Conservation (phyloP, 257 asterid species). For the Nicotiana obtusifolia region DNA sequence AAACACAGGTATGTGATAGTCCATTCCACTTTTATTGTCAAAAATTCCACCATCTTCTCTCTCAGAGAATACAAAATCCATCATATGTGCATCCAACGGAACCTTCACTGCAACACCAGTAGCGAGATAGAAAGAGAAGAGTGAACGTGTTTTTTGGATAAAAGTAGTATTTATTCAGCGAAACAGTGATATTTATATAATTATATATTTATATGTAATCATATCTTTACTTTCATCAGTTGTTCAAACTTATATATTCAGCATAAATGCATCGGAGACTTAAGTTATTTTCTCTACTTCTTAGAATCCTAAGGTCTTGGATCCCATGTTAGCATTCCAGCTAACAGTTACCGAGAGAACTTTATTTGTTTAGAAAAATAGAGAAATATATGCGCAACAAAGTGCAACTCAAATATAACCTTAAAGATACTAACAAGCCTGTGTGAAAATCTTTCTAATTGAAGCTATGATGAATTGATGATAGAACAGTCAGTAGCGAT, state of each 20-base stretch:
- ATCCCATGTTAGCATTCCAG: not conserved
- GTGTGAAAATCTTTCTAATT: not conserved
- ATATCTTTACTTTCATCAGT: not conserved
- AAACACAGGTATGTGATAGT: conserved; percentile 86
- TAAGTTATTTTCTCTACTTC: not conserved
- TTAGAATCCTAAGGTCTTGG: not conserved
- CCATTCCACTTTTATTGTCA: conserved; percentile 87
- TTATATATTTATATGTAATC: not conserved
- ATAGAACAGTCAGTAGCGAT: not conserved
- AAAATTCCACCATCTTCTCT: conserved; percentile 78
- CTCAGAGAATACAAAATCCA: conserved; percentile 98
- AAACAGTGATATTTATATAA: not conserved
- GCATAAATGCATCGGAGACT: not conserved
- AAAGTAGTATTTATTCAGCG: not conserved
- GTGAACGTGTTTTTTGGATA: conserved; percentile 9
- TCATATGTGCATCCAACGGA: conserved; percentile 89
- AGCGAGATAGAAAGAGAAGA: conserved; percentile 11
- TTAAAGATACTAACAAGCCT: not conserved
- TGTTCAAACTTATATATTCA: not conserved
- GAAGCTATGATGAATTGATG: not conserved
- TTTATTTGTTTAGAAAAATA: not conserved
- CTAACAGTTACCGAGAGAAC: not conserved
- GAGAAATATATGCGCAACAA: not conserved
- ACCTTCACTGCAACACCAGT: conserved; percentile 63
- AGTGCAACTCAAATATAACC: not conserved